A percentile compares a stretch with the other conserved stretches of the same genome.
phyloP scores from a whole-genome alignment of 768 basidiomycete species.

The Cyathus striatus region DNA sequence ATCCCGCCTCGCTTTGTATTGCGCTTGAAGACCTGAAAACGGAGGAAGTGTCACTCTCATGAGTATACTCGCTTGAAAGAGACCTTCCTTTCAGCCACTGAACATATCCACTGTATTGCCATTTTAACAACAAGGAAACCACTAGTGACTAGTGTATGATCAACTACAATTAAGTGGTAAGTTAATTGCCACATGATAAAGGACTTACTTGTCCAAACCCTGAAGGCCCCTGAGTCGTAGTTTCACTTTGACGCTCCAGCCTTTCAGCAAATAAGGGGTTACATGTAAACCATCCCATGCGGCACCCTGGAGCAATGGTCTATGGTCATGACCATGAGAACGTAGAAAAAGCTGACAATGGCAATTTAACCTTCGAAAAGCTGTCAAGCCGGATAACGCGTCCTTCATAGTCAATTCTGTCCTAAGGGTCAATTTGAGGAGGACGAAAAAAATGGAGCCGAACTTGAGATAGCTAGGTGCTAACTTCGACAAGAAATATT shows the following conservation, averaged over 20 bases:
- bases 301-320: slow-evolving; percentile 74
- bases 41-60: too few relatives aligned
- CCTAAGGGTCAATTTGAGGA: background rate
- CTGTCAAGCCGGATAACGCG: slow-evolving; percentile 82
- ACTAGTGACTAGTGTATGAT: slow-evolving; percentile 35
- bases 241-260: slow-evolving; percentile 65
- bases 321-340: slow-evolving; percentile 16
- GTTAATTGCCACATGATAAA: background rate
- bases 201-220: slow-evolving; percentile 60
- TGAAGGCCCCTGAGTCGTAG: slow-evolving; percentile 61
- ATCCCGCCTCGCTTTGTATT: slow-evolving; percentile 58
- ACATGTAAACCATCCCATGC: slow-evolving; percentile 79
- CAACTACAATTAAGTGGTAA: background rate
- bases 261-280: slow-evolving; percentile 73
- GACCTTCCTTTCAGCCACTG: slow-evolving; percentile 67
- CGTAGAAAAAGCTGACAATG: background rate
- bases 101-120: slow-evolving; percentile 68
- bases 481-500: slow-evolving; percentile 47
- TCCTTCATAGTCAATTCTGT: slow-evolving; percentile 68
- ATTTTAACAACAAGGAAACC: slow-evolving; percentile 53
- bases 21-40: slow-evolving; percentile 38
- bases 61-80: too few relatives aligned
- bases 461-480: slow-evolving; percentile 61
- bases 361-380: slow-evolving; percentile 57
- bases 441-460: slow-evolving; percentile 7